Percentiles rank a stretch among this genome's conserved stretches.
phyloP scores from a whole-genome alignment of 164 flowering plant genomes.

The Warburgia ugandensis region DNA sequence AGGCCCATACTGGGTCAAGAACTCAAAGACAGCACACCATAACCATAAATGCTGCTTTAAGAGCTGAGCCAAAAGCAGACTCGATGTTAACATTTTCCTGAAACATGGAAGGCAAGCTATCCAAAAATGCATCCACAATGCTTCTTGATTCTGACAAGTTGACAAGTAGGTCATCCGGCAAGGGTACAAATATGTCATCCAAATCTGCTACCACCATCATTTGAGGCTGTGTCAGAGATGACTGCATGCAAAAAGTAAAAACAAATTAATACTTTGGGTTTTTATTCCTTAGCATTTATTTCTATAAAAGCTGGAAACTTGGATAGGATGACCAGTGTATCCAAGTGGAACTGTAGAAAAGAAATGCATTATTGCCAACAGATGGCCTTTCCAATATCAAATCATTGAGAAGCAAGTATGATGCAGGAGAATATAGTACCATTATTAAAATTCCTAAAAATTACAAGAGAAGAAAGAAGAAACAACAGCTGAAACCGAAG shows the following conservation, averaged over 20 bases:
- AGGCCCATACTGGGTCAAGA: background rate
- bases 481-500: too few relatives aligned
- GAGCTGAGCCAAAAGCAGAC: conserved; percentile 98
- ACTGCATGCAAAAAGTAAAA: conserved; percentile 46
- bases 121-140: conserved; percentile 88
- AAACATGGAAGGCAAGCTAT: conserved; percentile 92
- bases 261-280: conserved; percentile 7
- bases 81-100: conserved; percentile 79
- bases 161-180: conserved; percentile 97
- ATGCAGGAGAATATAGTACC: too few relatives aligned
- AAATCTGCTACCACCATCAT: conserved; percentile 98
- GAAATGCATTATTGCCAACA: too few relatives aligned
- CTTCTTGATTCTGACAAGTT: conserved; percentile 90
- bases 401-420: too few relatives aligned
- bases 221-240: conserved; percentile 91
- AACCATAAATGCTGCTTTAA: conserved; percentile 83
- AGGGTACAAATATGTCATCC: conserved; percentile 88
- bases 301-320: conserved; percentile 1
- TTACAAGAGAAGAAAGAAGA: too few relatives aligned
- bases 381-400: too few relatives aligned
- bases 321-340: background rate
- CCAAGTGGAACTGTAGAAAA: background rate
- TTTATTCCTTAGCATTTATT: background rate
- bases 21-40: conserved; percentile 65
- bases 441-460: too few relatives aligned